phyloP scores from a whole-genome alignment of 148 eudicot species.

The Limonium bicolor region DNA sequence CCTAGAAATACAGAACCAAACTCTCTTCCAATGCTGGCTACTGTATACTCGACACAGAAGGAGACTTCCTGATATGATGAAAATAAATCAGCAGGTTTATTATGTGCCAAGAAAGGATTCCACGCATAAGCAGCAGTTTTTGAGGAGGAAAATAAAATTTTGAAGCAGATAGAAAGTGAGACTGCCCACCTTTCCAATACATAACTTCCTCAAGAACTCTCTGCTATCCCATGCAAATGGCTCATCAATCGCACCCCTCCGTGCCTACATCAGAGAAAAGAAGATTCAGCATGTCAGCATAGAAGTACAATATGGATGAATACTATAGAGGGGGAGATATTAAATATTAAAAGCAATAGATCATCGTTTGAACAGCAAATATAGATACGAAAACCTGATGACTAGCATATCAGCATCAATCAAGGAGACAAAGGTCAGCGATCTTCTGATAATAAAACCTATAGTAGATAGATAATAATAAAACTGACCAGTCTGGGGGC shows the following conservation, averaged over 20 bases:
- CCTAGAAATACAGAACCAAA: conserved; percentile 66
- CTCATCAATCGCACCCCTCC: conserved; percentile 73
- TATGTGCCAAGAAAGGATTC: background rate
- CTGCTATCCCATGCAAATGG: conserved; percentile 99
- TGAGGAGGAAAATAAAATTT: background rate
- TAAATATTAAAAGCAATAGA: background rate
- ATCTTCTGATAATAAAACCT: background rate
- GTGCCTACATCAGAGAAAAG: conserved; percentile 39
- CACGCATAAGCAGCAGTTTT: background rate
- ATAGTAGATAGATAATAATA: no score
- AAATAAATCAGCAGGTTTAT: background rate
- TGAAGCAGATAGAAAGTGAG: background rate
- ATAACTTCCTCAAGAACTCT: conserved; percentile 78
- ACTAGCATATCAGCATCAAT: conserved; percentile 1
- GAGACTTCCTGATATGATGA: conserved; percentile 54
- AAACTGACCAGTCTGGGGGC: conserved; percentile 86
- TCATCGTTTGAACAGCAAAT: background rate
- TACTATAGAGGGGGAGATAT: background rate
- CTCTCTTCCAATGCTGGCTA: conserved; percentile 60
- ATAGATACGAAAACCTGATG: background rate
- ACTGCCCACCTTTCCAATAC: conserved; percentile 73
- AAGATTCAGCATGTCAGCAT: background rate
- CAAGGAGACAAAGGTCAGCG: background rate
- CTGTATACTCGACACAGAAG: conserved; percentile 63
- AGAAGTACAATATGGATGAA: background rate